A percentile compares a stretch with the other conserved stretches of the same genome.
These are phyloP conservation scores for Populus simonii DNA, from an alignment of 345 rosid species.

Conservation along the genomic window DNA sequence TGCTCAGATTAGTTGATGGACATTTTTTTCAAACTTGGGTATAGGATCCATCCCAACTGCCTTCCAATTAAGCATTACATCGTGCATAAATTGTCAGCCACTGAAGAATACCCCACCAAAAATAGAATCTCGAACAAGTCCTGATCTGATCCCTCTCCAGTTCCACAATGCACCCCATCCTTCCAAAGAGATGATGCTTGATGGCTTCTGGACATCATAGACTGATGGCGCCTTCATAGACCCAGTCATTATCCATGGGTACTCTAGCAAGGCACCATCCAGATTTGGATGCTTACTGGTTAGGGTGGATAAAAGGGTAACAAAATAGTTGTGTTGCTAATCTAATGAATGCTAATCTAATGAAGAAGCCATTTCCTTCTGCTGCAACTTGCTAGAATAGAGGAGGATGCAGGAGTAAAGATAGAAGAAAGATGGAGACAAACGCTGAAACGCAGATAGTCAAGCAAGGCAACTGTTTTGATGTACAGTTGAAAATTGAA, in stretches of 20 bases:
- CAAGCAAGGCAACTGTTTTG: too few relatives aligned
- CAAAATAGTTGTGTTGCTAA: slow-evolving; percentile 35
- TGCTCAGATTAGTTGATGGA: too few relatives aligned
- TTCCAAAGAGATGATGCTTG: slow-evolving; percentile 67
- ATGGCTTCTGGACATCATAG: slow-evolving; percentile 57
- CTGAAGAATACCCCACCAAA: slow-evolving; percentile 84
- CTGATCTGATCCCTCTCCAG: slow-evolving; percentile 56
- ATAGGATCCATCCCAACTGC: too few relatives aligned
- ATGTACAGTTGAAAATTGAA: too few relatives aligned
- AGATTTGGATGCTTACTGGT: slow-evolving; percentile 65
- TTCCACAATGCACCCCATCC: slow-evolving; percentile 77
- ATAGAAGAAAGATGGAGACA: too few relatives aligned
- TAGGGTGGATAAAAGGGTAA: slow-evolving; percentile 67
- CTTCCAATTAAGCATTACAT: too few relatives aligned
- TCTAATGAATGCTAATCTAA: too few relatives aligned
- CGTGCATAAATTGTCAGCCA: slow-evolving; percentile 86
- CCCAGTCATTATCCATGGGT: slow-evolving; percentile 97
- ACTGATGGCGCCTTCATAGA: slow-evolving; percentile 81
- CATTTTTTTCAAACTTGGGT: too few relatives aligned
- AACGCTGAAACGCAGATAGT: too few relatives aligned
- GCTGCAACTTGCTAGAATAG: too few relatives aligned
- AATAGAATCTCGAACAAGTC: slow-evolving; percentile 68
- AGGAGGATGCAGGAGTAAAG: too few relatives aligned
- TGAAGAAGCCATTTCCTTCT: too few relatives aligned
- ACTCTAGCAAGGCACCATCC: slow-evolving; percentile 59